Base-by-base conservation (phyloP, 768 basidiomycete species). In the Boletus edulis region DNA sequence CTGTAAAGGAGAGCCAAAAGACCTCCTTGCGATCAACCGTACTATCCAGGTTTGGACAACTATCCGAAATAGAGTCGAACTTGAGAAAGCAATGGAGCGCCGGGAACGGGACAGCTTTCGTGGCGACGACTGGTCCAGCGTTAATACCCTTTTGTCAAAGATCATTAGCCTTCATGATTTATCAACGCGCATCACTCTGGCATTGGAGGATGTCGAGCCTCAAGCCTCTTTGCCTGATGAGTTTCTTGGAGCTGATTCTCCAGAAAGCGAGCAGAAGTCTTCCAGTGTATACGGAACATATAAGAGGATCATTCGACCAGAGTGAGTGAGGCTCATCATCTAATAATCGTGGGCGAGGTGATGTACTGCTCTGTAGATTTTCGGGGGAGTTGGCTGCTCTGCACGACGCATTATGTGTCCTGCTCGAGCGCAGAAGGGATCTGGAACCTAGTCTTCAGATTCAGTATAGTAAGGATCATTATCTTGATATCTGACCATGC, bases 291-390 rank as follows among this genome's bases (percentile, higher is more conserved):
- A 54, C 22, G 73, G 67, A 41, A 59, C 66, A 31, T 51, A 59
- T 29, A 84, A 78, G 58, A 83, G 83, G 81, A 68, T 70, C 1
- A 87, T 93, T 57, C 85, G 82, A 57, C 86, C 87, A 47, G 77
- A 79, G 91, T 92, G 52, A 59, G 75, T 61, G 38, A 24, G 7
- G n/a, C 27, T 58, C 29, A 12, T 41, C 29, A 29, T 41, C 34
- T 37, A 31, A 13, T n/a, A n/a, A 14, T 39, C 18, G 11, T 55
- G 35, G n/a, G 5, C 20, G 43, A 22, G 47, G 29, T 32, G 38
- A 54, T 39, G 48, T 44, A 42, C 13, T 56, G 12, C 27, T 29
- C 40, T 53, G 85, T 35, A 69, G 91, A 41, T 92, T 84, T 61
- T 91, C 91, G 3, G 64, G 75, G 29, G 72, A 78, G 46, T 70